Conservation (phyloP, 257 asterid species). For the Echites panduratus region DNA sequence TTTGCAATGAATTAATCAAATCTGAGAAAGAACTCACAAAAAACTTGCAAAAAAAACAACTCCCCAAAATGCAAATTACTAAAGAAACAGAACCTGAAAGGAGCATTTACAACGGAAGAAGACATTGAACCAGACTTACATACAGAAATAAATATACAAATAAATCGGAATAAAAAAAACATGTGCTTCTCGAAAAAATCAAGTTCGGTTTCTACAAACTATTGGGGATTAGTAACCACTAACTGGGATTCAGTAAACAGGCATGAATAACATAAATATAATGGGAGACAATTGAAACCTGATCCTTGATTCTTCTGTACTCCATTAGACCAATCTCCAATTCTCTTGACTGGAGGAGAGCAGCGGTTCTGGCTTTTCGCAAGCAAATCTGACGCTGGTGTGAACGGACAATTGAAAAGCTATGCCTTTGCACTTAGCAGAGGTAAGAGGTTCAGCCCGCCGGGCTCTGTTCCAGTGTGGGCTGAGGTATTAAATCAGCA, state of each 20-base stretch:
- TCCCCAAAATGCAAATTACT: background rate
- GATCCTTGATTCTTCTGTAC: conserved; percentile 63
- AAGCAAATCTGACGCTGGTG: background rate
- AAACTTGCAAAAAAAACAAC: background rate
- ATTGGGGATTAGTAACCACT: background rate
- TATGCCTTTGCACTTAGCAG: no score
- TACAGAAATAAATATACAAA: background rate
- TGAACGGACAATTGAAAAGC: background rate
- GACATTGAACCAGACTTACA: background rate
- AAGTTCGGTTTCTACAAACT: background rate
- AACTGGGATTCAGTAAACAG: conserved; percentile 1
- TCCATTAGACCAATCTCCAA: conserved; percentile 35
- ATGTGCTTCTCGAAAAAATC: background rate
- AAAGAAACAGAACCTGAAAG: background rate
- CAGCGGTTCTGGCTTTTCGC: background rate
- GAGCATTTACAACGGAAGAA: background rate
- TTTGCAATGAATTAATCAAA: background rate
- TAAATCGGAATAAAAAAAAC: background rate
- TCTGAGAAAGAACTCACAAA: background rate
- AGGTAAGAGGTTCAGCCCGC: no score
- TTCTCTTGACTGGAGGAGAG: background rate
- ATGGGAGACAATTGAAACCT: conserved; percentile 25
- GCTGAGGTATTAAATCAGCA: no score
- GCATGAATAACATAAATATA: background rate
- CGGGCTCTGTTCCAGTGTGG: no score